Conservation (phyloP, 2,329 filamentous ascomycete species). For the Botrytis cinerea region DNA sequence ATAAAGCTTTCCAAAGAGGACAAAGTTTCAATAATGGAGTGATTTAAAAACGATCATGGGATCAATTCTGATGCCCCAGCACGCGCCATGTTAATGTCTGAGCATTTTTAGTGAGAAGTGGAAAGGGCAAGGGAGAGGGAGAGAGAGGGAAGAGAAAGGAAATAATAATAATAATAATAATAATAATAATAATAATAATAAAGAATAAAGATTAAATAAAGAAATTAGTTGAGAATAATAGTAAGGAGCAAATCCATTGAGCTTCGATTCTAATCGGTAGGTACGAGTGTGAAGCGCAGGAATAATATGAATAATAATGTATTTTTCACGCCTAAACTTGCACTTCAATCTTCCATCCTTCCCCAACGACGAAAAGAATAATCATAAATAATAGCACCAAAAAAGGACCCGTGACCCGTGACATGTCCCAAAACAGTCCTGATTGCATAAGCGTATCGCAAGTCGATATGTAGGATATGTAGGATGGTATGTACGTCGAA, state of each 20-base stretch:
- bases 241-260: background rate
- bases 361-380: too few species aligned
- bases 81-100: constrained; percentile 18
- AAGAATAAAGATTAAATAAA: background rate
- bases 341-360: background rate
- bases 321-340: constrained; percentile 11
- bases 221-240: background rate
- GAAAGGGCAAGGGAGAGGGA: background rate
- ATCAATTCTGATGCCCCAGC: constrained; percentile 18
- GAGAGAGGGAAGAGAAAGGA: background rate
- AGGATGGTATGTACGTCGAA: background rate
- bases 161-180: background rate
- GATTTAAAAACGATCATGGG: constrained; percentile 23
- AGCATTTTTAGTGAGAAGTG: background rate
- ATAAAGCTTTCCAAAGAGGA: background rate
- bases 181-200: background rate
- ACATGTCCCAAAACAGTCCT: constrained; percentile 10
- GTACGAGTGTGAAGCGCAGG: background rate
- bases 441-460: constrained; percentile 21
- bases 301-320: background rate
- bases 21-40: constrained; percentile 4
- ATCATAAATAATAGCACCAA: background rate
- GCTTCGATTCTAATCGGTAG: background rate
- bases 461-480: constrained; percentile 4
- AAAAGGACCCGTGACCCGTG: constrained; percentile 13